Base-by-base conservation (phyloP, 1,139 yeast genomes). In the Geotrichum phurueaensis region DNA sequence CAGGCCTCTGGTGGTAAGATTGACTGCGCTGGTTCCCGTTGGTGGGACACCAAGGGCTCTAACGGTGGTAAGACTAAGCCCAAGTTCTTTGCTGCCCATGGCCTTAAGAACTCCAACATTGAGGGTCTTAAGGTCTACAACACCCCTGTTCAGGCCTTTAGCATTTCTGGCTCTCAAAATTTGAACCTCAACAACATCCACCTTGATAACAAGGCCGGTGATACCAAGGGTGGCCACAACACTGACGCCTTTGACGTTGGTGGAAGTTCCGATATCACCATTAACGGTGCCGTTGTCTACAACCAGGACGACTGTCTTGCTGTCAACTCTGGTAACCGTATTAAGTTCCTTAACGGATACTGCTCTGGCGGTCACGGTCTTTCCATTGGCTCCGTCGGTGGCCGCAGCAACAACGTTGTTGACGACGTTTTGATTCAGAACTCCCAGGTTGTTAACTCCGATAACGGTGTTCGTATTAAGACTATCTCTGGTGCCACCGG, bases 291-390 rank as follows among this genome's bases (percentile, higher is more conserved):
- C 9, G 33, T 27, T 3, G 54, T 56, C 43, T 56, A 56, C 54
- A 56, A 56, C 43, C 58, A 56, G 52, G 58, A 56, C 27, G 58
- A 56, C 29, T 55, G 58, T 49, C 15, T 55, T 20, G 58, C 58
- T 18, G 31, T 55, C 18, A 55, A 55, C 58, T 55, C 58, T 18
- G 58, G 58, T 50, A 10, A 22, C 27, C 49, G 39, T 39, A 56
- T 56, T 13, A 39, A 12, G 9, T 56, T 56, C 43, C 33, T 20
- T 5, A 50, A 50, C 27, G 58, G 58, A 3, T 56, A 36, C 58
- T 56, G 58, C 51, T 56, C 58, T 49, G 58, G 58, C 33, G 58
- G 58, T 36, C 58, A 55, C 43, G 58, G 58, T 50, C 49, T 55
- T 18, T 55, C 58, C 15, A 55, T 55, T 36, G 58, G 58, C 20